Base-by-base conservation (phyloP, 1,284 basidiomycete species). In the Ganoderma meredithae region DNA sequence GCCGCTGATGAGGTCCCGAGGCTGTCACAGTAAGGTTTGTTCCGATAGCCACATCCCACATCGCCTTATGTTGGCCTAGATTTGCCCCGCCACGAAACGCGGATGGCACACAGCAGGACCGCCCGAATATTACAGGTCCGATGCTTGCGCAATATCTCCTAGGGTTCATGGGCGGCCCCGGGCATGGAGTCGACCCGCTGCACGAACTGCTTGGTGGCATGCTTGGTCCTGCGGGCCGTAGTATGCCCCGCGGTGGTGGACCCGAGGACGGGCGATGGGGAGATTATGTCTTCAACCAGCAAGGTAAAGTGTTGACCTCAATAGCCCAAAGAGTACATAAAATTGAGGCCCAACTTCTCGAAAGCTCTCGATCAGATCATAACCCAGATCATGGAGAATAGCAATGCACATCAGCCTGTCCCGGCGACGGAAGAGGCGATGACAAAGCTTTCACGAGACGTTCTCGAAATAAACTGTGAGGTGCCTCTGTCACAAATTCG, bases 261-360 rank as follows among this genome's bases (percentile, higher is more conserved):
- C 58, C 82, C 31, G 83, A 84, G 67, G 77, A 78, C 55, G 90
- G 90, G 22, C 80, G 86, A 73, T 88, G 88, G 88, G 93, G 93
- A 12, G 93, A 95, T 76, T 95, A 94, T 81, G 92, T 92, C 13
- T 91, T 94, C 75, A 92, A 88, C 71, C 92, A 95, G 80, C 91
- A 94, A 85, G 92, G 93, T 88, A 66, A 19, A 33, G 58, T 25
- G 40, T 69, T 41, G 43, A 17, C 43, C 25, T 33, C 2, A 31
- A 60, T 39, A 19, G 39, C 2, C 22, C 13, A 22, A n/a, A 60
- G 17, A 12, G n/a, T 13, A 0, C 12, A 36, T 12, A 19, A 25
- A 2, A 27, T 43, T 12, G 19, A 49, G 7, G 27, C 43, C 60
- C 44, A 63, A 52, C 40, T 63, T 25, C 52, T 72, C 41, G 33